phyloP scores from a whole-genome alignment of 106 monocot genomes.

The Iris macrosiphon region DNA sequence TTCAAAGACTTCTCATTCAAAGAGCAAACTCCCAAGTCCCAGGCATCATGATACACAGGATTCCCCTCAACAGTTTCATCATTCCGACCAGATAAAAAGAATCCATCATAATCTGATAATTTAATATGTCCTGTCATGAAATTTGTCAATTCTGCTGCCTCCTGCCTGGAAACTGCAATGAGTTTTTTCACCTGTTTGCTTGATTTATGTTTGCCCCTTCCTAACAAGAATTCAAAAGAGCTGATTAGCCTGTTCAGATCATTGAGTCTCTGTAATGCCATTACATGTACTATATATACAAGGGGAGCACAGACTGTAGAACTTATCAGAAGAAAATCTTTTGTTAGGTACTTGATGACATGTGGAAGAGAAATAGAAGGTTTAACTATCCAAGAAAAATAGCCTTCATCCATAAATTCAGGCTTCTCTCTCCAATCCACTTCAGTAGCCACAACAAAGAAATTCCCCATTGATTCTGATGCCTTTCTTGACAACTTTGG shows the following conservation, averaged over 20 bases:
- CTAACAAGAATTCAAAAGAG: conserved; percentile 50
- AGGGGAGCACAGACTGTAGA: conserved; percentile 30
- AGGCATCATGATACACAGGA: conserved; percentile 11
- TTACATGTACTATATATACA: conserved; percentile 45
- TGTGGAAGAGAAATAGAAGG: conserved; percentile 50
- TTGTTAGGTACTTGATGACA: conserved; percentile 28
- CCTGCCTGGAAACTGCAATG: conserved; percentile 20
- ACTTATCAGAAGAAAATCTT: conserved; percentile 18
- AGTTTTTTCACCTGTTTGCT: conserved; percentile 19
- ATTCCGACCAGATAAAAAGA: not conserved
- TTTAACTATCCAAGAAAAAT: conserved; percentile 70
- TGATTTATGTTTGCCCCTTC: conserved; percentile 4
- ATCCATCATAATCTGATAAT: conserved; percentile 12
- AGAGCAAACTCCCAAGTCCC: conserved; percentile 60
- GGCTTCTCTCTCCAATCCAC: conserved; percentile 38
- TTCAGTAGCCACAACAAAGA: conserved; percentile 36
- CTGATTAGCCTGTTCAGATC: conserved; percentile 62
- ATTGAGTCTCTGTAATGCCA: conserved; percentile 62
- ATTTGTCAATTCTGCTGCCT: conserved; percentile 49
- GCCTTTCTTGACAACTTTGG: conserved; percentile 53
- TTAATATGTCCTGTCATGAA: conserved; percentile 34
- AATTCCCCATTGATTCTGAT: conserved; percentile 45
- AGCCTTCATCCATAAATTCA: conserved; percentile 35
- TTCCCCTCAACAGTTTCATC: conserved; percentile 3
- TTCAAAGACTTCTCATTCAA: conserved; percentile 51